phyloP scores from a whole-genome alignment of 441 rosid genomes.

The Adansonia rubrostipa region DNA sequence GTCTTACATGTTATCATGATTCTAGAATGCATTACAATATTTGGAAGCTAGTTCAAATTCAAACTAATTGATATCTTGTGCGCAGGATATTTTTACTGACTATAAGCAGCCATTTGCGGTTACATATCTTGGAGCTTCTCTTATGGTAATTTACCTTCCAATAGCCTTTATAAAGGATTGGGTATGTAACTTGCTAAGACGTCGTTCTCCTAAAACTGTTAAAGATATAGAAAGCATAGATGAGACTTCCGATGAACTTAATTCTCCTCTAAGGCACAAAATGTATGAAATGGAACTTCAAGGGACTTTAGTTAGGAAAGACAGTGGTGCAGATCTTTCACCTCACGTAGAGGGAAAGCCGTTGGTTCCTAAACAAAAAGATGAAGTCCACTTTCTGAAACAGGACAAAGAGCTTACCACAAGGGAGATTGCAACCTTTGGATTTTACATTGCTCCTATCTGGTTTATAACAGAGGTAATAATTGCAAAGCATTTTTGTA shows the following conservation, averaged over 20 bases:
- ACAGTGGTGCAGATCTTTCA: slow-evolving; percentile 65
- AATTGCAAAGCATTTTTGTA: slow-evolving; percentile 8
- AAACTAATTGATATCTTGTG: slow-evolving; percentile 27
- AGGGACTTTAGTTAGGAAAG: slow-evolving; percentile 68
- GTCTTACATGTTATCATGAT: background rate
- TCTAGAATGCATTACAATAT: background rate
- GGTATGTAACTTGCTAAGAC: slow-evolving; percentile 59
- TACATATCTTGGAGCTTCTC: slow-evolving; percentile 97
- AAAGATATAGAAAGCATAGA: slow-evolving; percentile 45
- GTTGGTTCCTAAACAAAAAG: slow-evolving; percentile 62
- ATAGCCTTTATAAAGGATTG: slow-evolving; percentile 87
- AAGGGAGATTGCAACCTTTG: slow-evolving; percentile 72
- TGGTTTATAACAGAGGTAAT: slow-evolving; percentile 98
- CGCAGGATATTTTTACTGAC: slow-evolving; percentile 81
- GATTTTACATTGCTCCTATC: slow-evolving; percentile 92
- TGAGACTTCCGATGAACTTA: slow-evolving; percentile 54
- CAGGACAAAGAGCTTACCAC: slow-evolving; percentile 61
- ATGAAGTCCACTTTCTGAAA: slow-evolving; percentile 52
- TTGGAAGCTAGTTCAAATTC: slow-evolving; percentile 11
- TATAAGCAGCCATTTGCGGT: slow-evolving; percentile 99
- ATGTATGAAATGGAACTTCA: slow-evolving; percentile 80
- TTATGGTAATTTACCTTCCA: slow-evolving; percentile 95
- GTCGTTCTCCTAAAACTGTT: slow-evolving; percentile 50
- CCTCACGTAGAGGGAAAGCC: slow-evolving; percentile 62
- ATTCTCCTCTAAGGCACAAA: slow-evolving; percentile 62